phyloP scores from a whole-genome alignment of 257 asterid species.

The Rauvolfia tetraphylla region DNA sequence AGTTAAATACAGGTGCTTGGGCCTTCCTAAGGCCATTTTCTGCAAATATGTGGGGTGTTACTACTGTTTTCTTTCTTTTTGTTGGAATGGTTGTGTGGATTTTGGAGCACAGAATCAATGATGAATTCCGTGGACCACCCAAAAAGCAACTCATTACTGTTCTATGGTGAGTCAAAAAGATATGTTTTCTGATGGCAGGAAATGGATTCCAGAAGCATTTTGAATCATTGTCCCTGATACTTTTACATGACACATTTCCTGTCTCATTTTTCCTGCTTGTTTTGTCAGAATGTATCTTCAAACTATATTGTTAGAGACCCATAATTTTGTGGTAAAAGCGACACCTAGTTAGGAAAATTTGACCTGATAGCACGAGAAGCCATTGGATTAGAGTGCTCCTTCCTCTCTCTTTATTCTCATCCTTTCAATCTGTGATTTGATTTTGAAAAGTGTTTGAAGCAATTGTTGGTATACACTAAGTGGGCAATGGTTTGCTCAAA shows the following conservation, averaged over 20 bases:
- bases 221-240: not conserved
- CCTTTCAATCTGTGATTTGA: not conserved
- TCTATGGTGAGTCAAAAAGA: constrained; percentile 44
- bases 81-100: constrained; percentile 62
- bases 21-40: constrained; percentile 63
- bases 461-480: not conserved
- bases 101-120: constrained; percentile 63
- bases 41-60: constrained; percentile 49
- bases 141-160: constrained; percentile 50
- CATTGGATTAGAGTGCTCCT: too few relatives aligned
- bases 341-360: too few relatives aligned
- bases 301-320: too few relatives aligned
- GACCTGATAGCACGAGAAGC: too few relatives aligned
- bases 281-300: not conserved
- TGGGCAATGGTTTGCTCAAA: not conserved
- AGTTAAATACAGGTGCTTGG: constrained; percentile 56
- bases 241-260: not conserved
- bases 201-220: not conserved
- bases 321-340: too few relatives aligned
- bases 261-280: not conserved
- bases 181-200: constrained; percentile 1
- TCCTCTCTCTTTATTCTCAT: too few relatives aligned
- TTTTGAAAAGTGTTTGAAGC: not conserved
- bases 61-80: constrained; percentile 44
- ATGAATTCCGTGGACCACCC: constrained; percentile 79